Base-by-base conservation (phyloP, 148 eudicot species). In the Euryodendron excelsum region DNA sequence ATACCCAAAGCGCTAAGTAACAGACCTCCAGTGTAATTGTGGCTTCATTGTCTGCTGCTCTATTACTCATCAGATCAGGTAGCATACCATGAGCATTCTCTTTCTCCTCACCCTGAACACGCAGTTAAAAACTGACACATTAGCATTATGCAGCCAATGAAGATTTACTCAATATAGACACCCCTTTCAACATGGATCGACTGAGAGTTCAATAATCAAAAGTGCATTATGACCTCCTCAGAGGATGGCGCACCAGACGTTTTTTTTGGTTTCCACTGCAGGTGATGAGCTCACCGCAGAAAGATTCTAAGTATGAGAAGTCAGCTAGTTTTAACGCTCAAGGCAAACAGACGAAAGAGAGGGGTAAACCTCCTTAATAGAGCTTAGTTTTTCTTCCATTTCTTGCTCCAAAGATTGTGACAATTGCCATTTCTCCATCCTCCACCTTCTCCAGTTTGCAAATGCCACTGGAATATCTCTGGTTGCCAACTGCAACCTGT, bases 401-500 rank as follows among this genome's bases (percentile, higher is more conserved):
- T 96, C 99, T 68, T 78, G 83, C 71, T 86, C 81, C 78, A 93
- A 80, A 39, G 85, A 78, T 64, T 39, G 76, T 39, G 77, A 55
- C 69, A 86, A 10, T 77, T 84, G 84, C 63, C 63, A 55, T 83
- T 84, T 90, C 72, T 80, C 77, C 53, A 72, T 66, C 67, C 82
- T 86, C 73, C 84, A 79, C 37, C 69, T 83, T 80, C 77, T 87
- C 97, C 93, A 86, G 60, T 84, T 87, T 70, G 80, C 80, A 74
- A 84, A 84, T 33, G 88, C 87, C 25, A 80, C 81, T 11, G 97
- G 97, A 79, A 96, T 59, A 81, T 96, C 93, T 73, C 61, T 88
- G 45, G 80, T 90, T 72, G 90, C 95, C 84, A 96, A 70, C 75
- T 84, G 85, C 81, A 86, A 75, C 99, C 99, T 96, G 83, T 25